A percentile compares a stretch with the other conserved stretches of the same genome.
These are phyloP conservation scores for Backusella tuberculispora DNA, from an alignment of 192 early-diverging fungal genomes.

Conservation along the genomic window DNA sequence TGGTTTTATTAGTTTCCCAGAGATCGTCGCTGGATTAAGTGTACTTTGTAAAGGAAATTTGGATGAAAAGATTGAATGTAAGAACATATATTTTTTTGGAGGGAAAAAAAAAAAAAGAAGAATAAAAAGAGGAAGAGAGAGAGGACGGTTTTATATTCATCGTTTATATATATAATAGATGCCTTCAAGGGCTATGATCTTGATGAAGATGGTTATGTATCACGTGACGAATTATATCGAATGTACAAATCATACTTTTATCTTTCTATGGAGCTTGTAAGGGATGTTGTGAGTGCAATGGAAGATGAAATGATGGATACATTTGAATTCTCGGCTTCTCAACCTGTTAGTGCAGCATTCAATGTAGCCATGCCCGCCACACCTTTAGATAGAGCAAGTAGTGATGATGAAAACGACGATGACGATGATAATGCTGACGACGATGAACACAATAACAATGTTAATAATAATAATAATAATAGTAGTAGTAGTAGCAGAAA, in stretches of 20 bases:
- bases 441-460: not conserved
- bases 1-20: constrained; percentile 74
- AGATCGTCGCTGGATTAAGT: constrained; percentile 82
- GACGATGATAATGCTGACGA: not conserved
- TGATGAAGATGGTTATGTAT: constrained; percentile 83
- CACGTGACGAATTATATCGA: constrained; percentile 78
- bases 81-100: constrained; percentile 33
- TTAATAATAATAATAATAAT: no score
- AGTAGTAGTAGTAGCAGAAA: not conserved
- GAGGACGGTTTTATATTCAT: not conserved
- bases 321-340: constrained; percentile 77
- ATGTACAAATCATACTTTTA: constrained; percentile 96
- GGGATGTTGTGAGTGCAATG: constrained; percentile 86
- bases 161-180: constrained; percentile 45
- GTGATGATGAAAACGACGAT: constrained; percentile 15
- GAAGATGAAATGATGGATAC: constrained; percentile 88
- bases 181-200: constrained; percentile 94
- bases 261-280: constrained; percentile 86
- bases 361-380: constrained; percentile 75
- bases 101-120: not conserved
- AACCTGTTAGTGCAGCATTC: constrained; percentile 91
- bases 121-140: not conserved
- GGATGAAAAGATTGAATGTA: constrained; percentile 88
- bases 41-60: constrained; percentile 86
- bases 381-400: constrained; percentile 32